Percentiles rank a stretch among this genome's conserved stretches.
phyloP scores from a whole-genome alignment of 2,329 filamentous ascomycete species.

The Fusarium nisikadoi region DNA sequence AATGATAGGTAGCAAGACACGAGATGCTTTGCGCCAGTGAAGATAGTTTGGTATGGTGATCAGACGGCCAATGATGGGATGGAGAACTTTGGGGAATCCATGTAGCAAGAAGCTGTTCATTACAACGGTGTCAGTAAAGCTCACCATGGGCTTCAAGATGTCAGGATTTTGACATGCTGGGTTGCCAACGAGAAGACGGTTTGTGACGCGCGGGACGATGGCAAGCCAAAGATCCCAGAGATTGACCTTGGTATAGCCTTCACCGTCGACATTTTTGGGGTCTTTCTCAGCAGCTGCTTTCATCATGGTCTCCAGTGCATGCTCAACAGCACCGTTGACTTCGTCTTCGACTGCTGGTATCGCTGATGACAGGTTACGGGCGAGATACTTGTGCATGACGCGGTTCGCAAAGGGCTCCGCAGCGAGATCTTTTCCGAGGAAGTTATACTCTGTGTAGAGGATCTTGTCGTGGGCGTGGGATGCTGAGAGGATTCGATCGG shows the following conservation, averaged over 20 bases:
- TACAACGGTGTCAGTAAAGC: slow-evolving; percentile 62
- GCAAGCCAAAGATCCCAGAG: slow-evolving; percentile 58
- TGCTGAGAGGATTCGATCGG: slow-evolving; percentile 56
- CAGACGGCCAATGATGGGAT: slow-evolving; percentile 60
- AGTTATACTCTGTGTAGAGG: slow-evolving; percentile 55
- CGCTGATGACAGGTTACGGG: slow-evolving; percentile 52
- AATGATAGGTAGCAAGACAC: slow-evolving; percentile 59
- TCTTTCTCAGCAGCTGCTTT: slow-evolving; percentile 18
- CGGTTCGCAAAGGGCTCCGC: slow-evolving; percentile 53
- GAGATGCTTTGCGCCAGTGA: slow-evolving; percentile 57
- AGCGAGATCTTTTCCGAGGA: slow-evolving; percentile 51
- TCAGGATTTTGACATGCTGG: slow-evolving; percentile 54
- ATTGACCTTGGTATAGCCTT: slow-evolving; percentile 53
- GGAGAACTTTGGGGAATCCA: slow-evolving; percentile 59
- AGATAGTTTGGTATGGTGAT: slow-evolving; percentile 58
- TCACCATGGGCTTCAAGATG: slow-evolving; percentile 59
- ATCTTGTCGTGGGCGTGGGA: slow-evolving; percentile 54
- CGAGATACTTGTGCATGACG: slow-evolving; percentile 57
- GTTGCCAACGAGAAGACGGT: slow-evolving; percentile 55
- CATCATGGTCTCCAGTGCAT: slow-evolving; percentile 46
- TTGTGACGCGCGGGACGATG: slow-evolving; percentile 57
- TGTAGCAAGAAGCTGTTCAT: slow-evolving; percentile 57
- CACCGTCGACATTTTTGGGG: slow-evolving; percentile 38
- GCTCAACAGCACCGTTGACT: slow-evolving; percentile 49
- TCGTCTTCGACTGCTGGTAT: slow-evolving; percentile 56